Conservation (phyloP, 2,329 filamentous ascomycete species). For the Fusarium caatingaense region DNA sequence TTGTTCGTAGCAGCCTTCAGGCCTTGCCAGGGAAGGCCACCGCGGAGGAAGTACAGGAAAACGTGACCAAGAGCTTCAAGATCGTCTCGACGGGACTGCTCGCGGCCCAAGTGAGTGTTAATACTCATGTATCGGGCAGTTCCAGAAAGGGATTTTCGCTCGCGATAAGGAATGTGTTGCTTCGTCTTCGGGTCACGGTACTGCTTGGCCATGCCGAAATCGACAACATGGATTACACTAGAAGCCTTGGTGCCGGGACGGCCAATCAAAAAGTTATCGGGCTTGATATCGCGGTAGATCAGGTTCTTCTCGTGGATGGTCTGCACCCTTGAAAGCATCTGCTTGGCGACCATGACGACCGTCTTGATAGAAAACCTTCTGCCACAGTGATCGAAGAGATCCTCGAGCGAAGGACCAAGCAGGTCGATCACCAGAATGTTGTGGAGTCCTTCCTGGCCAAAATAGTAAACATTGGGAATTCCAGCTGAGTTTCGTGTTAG, state of each 20-base stretch:
- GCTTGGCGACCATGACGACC: slow-evolving; percentile 98
- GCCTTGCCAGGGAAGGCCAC: slow-evolving; percentile 77
- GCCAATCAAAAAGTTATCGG: slow-evolving; percentile 98
- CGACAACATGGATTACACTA: slow-evolving; percentile 98
- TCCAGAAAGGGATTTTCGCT: slow-evolving; percentile 95
- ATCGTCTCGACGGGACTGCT: slow-evolving; percentile 96
- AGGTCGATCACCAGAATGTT: slow-evolving; percentile 99
- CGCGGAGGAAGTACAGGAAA: slow-evolving; percentile 80
- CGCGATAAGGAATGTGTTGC: slow-evolving; percentile 97
- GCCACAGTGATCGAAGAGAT: slow-evolving; percentile 97
- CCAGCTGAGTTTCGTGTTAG: slow-evolving; percentile 71
- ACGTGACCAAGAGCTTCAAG: slow-evolving; percentile 86
- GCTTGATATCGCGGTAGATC: slow-evolving; percentile 99
- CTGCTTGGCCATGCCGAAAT: slow-evolving; percentile 99
- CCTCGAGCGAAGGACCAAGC: slow-evolving; percentile 92
- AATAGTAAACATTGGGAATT: slow-evolving; percentile 99
- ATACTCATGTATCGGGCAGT: slow-evolving; percentile 99
- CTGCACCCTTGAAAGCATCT: slow-evolving; percentile 96
- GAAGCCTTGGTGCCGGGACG: slow-evolving; percentile 91
- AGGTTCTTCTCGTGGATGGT: slow-evolving; percentile 98
- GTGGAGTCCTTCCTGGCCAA: slow-evolving; percentile 97
- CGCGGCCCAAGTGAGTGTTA: slow-evolving; percentile 96
- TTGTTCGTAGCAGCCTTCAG: slow-evolving; percentile 82
- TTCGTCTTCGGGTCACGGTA: slow-evolving; percentile 99
- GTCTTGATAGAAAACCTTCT: slow-evolving; percentile 96